Percentiles rank a stretch among this genome's conserved stretches.
phyloP scores from a whole-genome alignment of 2,329 filamentous ascomycete genomes.

The Stagonosporopsis tanaceti region DNA sequence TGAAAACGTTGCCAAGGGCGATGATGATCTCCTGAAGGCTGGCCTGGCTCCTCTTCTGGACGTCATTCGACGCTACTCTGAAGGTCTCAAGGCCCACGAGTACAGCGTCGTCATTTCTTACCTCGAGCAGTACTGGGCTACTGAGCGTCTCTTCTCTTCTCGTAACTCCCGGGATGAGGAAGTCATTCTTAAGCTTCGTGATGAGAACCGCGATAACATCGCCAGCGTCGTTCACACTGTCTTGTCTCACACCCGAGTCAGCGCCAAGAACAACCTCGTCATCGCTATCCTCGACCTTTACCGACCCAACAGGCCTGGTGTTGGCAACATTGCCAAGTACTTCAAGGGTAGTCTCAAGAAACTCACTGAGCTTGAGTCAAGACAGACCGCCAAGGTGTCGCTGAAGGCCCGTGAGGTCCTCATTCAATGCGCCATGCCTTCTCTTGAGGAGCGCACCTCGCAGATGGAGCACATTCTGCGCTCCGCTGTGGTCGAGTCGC shows the following conservation, averaged over 20 bases:
- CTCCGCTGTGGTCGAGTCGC: constrained; percentile 94
- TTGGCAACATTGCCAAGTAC: constrained; percentile 86
- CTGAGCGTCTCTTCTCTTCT: constrained; percentile 88
- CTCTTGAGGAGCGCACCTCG: constrained; percentile 88
- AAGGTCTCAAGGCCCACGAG: constrained; percentile 91
- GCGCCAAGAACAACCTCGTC: constrained; percentile 91
- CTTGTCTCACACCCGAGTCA: constrained; percentile 90
- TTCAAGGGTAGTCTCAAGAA: constrained; percentile 83
- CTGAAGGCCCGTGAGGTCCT: constrained; percentile 97
- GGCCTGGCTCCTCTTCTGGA: constrained; percentile 78
- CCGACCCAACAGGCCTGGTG: constrained; percentile 89
- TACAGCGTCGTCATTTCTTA: constrained; percentile 80
- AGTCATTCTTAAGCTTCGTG: constrained; percentile 89
- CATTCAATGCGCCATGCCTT: constrained; percentile 96
- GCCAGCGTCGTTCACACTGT: constrained; percentile 84
- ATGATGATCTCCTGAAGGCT: constrained; percentile 75
- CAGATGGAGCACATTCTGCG: constrained; percentile 99
- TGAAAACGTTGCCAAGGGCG: constrained; percentile 77
- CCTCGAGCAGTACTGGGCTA: constrained; percentile 80
- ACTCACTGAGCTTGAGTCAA: constrained; percentile 89
- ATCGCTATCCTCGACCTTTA: constrained; percentile 93
- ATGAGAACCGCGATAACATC: constrained; percentile 95
- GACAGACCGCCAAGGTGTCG: constrained; percentile 89
- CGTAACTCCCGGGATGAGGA: constrained; percentile 89
- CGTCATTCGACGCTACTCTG: constrained; percentile 80